Evolutionary conservation across 768 basidiomycete species (phyloP).

Genomic region (Dioszegia hungarica): DNA sequence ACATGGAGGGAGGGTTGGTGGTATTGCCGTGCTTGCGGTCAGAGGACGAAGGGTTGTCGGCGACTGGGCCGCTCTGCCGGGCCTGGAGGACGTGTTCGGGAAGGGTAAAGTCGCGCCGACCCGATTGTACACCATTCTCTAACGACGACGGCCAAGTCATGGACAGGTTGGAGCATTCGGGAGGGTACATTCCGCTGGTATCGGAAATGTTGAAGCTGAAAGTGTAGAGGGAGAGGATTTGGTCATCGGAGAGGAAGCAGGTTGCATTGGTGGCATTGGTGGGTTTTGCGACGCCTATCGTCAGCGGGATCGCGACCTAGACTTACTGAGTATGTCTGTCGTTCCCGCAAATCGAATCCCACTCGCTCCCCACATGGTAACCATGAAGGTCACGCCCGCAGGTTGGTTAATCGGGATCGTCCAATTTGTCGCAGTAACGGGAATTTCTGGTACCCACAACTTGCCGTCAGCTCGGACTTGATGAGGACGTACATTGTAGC

Average conservation of each 20-base stretch:
- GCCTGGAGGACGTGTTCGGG: not conserved
- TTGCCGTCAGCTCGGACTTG: slow-evolving; percentile 5
- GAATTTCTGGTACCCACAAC: slow-evolving; percentile 37
- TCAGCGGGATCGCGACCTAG: not conserved
- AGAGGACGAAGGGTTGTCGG: slow-evolving; percentile 20
- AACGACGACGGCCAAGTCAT: slow-evolving; percentile 40
- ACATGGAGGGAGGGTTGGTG: slow-evolving; percentile 39
- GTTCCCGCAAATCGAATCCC: slow-evolving; percentile 40
- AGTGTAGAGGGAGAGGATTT: slow-evolving; percentile 31
- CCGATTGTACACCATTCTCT: slow-evolving; percentile 24
- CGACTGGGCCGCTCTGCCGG: slow-evolving; percentile 4
- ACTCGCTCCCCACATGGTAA: slow-evolving; percentile 40
- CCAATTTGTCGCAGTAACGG: slow-evolving; percentile 14
- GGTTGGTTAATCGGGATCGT: slow-evolving; percentile 31
- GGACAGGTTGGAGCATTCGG: slow-evolving; percentile 37
- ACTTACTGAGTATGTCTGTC: slow-evolving; percentile 38
- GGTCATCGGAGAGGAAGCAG: slow-evolving; percentile 31
- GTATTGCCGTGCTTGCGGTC: slow-evolving; percentile 31
- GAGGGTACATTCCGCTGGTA: slow-evolving; percentile 16
- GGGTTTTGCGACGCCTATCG: slow-evolving; percentile 9
- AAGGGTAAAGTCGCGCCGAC: not conserved
- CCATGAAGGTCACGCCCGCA: slow-evolving; percentile 24
- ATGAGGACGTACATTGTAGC: slow-evolving; percentile 34
- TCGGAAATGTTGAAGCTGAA: slow-evolving; percentile 40
- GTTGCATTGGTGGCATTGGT: slow-evolving; percentile 8